Evolutionary conservation across 2,329 filamentous ascomycete species (phyloP), one percentile per base, ranked within the genome.

Genomic region (Pestalotiopsis sp.): DNA sequence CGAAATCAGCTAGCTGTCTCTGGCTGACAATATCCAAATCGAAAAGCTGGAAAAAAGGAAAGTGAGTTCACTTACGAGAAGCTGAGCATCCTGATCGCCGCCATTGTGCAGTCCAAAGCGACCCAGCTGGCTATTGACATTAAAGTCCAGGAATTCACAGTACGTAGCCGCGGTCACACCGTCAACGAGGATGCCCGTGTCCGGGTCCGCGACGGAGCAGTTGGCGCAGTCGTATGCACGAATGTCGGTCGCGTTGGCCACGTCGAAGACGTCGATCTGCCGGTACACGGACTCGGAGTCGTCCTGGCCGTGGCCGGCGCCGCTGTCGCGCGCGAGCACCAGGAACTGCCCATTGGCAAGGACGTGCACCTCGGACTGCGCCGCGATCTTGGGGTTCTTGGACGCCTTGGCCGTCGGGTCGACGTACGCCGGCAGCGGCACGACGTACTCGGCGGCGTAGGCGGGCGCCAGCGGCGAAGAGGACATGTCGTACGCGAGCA

Each of bases 51-150:
- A 23, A n/a, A 52, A n/a, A 52, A 13, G n/a, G 23, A 20, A 25
- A 52, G 27, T n/a, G 12, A n/a, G 41, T 9, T 1, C 11, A 52
- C 75, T 72, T 67, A 76, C 75, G 6, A 94, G 75, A 45, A 93
- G 78, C 0, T 78, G 80, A 0, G 79, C 74, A 74, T 92, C 86
- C 72, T 90, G 85, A 0, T 78, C 80, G 0, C 90, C 91, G 2
- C 91, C 91, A 73, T 93, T 93, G 73, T 91, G 90, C 4, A 92
- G 78, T 0, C 89, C 87, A 72, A 93, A 93, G 23, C 87, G 86
- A 52, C 83, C 85, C 25, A 94, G 82, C 79, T 93, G 85, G 1
- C 80, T 75, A 71, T 92, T 90, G 69, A 90, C 82, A 76, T 93
- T 94, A 77, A 87, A 91, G 74, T 93, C 89, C 39, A 93, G 75